Evolutionary conservation across 192 early-diverging fungal species (phyloP).

Genomic region (Spinellus fusiger): DNA sequence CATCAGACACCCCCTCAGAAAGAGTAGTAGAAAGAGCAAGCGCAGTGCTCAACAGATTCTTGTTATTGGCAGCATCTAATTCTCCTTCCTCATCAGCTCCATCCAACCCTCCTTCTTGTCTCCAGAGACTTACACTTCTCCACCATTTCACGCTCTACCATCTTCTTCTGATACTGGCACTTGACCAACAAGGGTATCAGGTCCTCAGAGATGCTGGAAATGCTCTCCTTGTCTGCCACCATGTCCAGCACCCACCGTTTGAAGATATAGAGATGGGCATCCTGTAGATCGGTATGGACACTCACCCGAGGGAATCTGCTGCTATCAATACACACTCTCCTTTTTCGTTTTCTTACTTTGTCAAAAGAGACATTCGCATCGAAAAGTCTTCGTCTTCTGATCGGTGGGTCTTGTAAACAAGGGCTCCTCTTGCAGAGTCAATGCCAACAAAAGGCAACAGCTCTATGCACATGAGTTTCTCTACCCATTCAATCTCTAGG

Average conservation of each 20-base stretch:
- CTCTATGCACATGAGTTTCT: constrained; percentile 14
- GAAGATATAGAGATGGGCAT: constrained; percentile 91
- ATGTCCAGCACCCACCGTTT: constrained; percentile 91
- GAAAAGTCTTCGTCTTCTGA: constrained; percentile 54
- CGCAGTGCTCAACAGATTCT: constrained; percentile 26
- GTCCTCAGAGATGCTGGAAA: constrained; percentile 76
- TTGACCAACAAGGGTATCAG: constrained; percentile 83
- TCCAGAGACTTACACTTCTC: constrained; percentile 49
- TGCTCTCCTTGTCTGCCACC: constrained; percentile 54
- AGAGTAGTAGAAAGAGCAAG: constrained; percentile 30
- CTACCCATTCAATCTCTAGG: background rate
- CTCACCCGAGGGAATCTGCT: constrained; percentile 73
- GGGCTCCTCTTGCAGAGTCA: constrained; percentile 35
- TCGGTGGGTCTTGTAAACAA: constrained; percentile 34
- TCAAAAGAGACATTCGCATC: constrained; percentile 47
- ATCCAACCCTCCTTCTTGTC: background rate
- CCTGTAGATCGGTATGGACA: constrained; percentile 76
- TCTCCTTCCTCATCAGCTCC: too few species aligned
- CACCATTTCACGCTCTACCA: constrained; percentile 60
- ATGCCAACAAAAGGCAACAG: constrained; percentile 44
- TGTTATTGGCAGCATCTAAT: constrained; percentile 18
- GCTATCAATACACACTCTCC: constrained; percentile 20
- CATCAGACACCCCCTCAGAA: constrained; percentile 32
- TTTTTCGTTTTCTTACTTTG: constrained; percentile 25
- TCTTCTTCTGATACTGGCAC: constrained; percentile 72